Evolutionary conservation across 2,329 filamentous ascomycete genomes (phyloP).

Genomic region (Neofusicoccum cordaticola): DNA sequence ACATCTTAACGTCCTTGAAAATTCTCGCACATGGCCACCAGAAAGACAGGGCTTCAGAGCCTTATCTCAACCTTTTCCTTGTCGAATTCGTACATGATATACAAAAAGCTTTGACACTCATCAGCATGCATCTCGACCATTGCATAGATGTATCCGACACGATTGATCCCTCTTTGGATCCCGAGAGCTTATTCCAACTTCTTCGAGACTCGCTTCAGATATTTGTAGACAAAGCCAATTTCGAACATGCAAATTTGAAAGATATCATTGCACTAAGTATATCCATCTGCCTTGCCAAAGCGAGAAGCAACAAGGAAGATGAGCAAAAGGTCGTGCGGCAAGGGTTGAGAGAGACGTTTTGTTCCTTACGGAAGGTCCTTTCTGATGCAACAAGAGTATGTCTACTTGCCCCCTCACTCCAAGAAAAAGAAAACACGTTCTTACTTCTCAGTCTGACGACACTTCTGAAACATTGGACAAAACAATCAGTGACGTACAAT

Average conservation of each 20-base stretch:
- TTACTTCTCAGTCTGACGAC: background rate
- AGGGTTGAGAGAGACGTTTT: background rate
- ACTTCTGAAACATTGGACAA: too few species aligned
- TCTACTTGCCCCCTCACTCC: too few species aligned
- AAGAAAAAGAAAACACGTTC: too few species aligned
- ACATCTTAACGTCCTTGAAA: background rate
- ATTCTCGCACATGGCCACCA: background rate
- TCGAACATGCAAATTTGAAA: background rate
- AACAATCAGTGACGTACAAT: background rate
- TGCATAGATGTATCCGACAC: background rate
- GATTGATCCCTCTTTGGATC: background rate
- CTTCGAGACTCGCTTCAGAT: background rate
- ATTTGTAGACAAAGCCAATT: background rate
- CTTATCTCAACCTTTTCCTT: background rate
- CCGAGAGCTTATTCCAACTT: background rate
- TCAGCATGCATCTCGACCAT: background rate
- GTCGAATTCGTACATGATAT: background rate
- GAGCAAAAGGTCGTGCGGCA: background rate
- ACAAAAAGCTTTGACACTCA: background rate
- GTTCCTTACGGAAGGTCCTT: background rate
- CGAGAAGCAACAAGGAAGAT: background rate
- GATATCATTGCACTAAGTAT: background rate
- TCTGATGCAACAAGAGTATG: background rate
- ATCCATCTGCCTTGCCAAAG: background rate
- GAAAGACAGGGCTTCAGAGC: background rate